Percentiles rank a stretch among this genome's conserved stretches.
phyloP scores from a whole-genome alignment of 2,329 filamentous ascomycete species.

The Xylariaceae sp. region DNA sequence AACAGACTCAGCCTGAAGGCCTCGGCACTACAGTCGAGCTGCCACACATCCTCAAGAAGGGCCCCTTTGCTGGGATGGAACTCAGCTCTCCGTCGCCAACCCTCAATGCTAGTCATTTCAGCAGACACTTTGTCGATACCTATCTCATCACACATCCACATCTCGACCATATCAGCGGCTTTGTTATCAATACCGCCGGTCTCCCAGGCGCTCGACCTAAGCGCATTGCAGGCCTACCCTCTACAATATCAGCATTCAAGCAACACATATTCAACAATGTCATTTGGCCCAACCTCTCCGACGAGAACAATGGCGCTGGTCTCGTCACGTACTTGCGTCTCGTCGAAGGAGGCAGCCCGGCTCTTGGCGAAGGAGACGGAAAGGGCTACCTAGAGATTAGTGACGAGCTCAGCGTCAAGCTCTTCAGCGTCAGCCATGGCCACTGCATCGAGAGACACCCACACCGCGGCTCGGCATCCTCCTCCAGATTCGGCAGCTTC shows the following conservation, averaged over 20 bases:
- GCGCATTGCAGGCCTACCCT: constrained; percentile 76
- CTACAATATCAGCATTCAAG: constrained; percentile 89
- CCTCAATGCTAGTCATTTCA: constrained; percentile 77
- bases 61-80: constrained; percentile 75
- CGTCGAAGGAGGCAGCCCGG: constrained; percentile 80
- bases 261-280: constrained; percentile 95
- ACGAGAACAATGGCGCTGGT: constrained; percentile 91
- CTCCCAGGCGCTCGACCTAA: constrained; percentile 78
- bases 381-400: constrained; percentile 84
- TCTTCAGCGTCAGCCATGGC: constrained; percentile 83
- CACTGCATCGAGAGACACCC: constrained; percentile 72
- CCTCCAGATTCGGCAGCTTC: constrained; percentile 44
- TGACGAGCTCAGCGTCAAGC: constrained; percentile 82
- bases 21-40: constrained; percentile 35
- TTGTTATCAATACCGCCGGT: constrained; percentile 89
- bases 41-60: constrained; percentile 54
- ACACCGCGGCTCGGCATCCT: constrained; percentile 57
- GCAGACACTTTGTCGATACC: constrained; percentile 73
- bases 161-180: constrained; percentile 85
- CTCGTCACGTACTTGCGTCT: constrained; percentile 86
- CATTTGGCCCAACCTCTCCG: constrained; percentile 95
- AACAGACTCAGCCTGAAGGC: constrained; percentile 42
- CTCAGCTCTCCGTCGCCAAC: constrained; percentile 60
- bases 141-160: constrained; percentile 97
- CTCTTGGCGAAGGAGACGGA: constrained; percentile 72